Evolutionary conservation across 768 basidiomycete genomes (phyloP), one percentile per base, ranked within the genome.

Genomic region (Lactifluus piperatus): DNA sequence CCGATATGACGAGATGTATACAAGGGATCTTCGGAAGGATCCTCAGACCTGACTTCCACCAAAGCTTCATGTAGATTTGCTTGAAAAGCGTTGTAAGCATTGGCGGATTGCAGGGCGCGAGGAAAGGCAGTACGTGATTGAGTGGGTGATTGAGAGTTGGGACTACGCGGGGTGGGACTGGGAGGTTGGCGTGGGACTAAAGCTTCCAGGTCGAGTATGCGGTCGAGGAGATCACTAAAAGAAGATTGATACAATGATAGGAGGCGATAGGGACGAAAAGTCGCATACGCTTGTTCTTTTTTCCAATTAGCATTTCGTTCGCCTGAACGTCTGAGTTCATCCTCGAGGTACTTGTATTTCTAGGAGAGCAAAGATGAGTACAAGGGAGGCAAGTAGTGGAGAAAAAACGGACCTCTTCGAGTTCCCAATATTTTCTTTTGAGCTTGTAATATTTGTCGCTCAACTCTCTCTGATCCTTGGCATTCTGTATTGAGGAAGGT

Each of bases 371-470:
- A 32, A 26, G 46, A 18, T 8, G 27, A 46, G 8, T 32, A 55
- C 26, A 20, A 37, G 30, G 11, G 37, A 14, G 18, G 13, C 36
- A 27, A 16, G 22, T n/a, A 4, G 24, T 29, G 27, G 4, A 14
- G 18, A 41, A n/a, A 14, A 41, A n/a, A 14, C 47, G 0, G 54
- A 88, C 87, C 80, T 88, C 82, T 65, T 87, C 84, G 43, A 87
- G 78, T 54, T 85, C 83, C 63, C 79, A 78, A 68, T 80, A 85
- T 41, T 81, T 80, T 44, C 82, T 72, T 68, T 89, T 89, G 53
- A 87, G 74, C 63, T 77, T 80, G 60, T 72, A 74, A 70, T 86
- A 85, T 71, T 85, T 87, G 72, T 86, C 84, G 48, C 66, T 65
- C 62, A 77, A 68, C 51, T 83, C 84, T 51, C 75, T 76, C 51